phyloP scores from a whole-genome alignment of 2,329 filamentous ascomycete species.

The Aspergillus viridinutans region DNA sequence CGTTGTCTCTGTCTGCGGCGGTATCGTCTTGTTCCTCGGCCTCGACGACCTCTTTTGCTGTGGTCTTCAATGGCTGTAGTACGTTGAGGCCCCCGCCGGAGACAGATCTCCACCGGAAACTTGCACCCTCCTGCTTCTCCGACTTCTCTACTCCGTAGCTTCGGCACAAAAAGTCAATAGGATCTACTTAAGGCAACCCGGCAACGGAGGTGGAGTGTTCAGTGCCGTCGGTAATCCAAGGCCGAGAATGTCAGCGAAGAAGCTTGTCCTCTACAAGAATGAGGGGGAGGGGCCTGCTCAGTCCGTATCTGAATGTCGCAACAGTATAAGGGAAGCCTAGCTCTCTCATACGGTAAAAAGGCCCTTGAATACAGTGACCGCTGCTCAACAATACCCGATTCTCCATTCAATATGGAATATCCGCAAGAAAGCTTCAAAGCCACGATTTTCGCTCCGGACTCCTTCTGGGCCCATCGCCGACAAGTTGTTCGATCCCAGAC shows the following conservation, averaged over 20 bases:
- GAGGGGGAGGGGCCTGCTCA: neutral
- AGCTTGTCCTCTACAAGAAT: neutral
- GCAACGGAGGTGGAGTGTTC: neutral
- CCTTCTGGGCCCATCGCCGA: constrained; percentile 37
- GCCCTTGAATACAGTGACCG: neutral
- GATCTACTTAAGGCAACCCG: neutral
- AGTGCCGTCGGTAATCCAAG: neutral
- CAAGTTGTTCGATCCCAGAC: constrained; percentile 43
- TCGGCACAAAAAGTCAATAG: neutral
- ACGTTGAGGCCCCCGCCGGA: neutral
- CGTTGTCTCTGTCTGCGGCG: no score
- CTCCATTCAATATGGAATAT: constrained; percentile 30
- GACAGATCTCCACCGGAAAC: neutral
- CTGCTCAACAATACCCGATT: neutral
- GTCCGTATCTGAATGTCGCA: neutral
- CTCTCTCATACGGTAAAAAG: neutral
- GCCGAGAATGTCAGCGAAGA: neutral
- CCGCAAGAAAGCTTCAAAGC: constrained; percentile 40
- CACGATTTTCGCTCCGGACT: constrained; percentile 29
- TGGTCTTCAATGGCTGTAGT: no score
- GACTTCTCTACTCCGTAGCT: neutral
- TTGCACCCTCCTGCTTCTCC: neutral
- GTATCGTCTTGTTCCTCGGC: no score
- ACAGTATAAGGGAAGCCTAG: neutral
- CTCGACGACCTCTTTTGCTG: no score